These are phyloP conservation scores for Lactarius sp. DNA, from an alignment of 768 basidiomycete species.

Conservation along the genomic window DNA sequence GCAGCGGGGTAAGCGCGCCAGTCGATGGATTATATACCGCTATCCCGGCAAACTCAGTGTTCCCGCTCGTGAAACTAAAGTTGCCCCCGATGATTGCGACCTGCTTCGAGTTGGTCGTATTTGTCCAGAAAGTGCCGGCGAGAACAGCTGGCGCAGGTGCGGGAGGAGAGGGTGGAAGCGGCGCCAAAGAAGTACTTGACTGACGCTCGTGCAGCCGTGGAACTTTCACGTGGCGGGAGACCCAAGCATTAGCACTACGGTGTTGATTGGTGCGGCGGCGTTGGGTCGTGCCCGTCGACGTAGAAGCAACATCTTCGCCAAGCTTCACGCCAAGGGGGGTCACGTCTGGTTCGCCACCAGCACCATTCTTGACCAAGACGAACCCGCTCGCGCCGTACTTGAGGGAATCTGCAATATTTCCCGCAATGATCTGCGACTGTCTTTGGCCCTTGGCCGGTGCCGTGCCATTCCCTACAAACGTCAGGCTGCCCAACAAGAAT, in stretches of 20 bases:
- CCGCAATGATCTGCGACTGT: conserved; percentile 59
- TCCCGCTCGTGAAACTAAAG: conserved; percentile 57
- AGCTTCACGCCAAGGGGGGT: conserved; percentile 59
- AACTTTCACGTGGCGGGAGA: conserved; percentile 41
- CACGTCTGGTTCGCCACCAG: conserved; percentile 47
- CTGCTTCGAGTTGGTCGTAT: conserved; percentile 58
- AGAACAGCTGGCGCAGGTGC: conserved; percentile 76
- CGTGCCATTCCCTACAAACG: conserved; percentile 65
- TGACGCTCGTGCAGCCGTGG: conserved; percentile 50
- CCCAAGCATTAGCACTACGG: conserved; percentile 42
- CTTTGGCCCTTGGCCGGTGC: conserved; percentile 38
- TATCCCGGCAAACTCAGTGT: conserved; percentile 45
- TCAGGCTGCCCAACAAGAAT: conserved; percentile 65
- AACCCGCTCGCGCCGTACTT: conserved; percentile 75
- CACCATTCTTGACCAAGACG: conserved; percentile 68
- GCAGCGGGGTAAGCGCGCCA: conserved; percentile 47
- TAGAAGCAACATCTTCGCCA: conserved; percentile 34
- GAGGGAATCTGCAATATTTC: conserved; percentile 51
- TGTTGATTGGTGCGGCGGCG: conserved; percentile 39
- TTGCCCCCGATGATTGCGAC: conserved; percentile 85
- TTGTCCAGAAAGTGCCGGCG: conserved; percentile 87
- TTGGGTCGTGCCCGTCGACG: conserved; percentile 32
- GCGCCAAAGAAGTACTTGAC: conserved; percentile 37
- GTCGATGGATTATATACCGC: conserved; percentile 64
- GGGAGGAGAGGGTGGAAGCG: conserved; percentile 52